A percentile compares a stretch with the other conserved stretches of the same genome.
Conservation (phyloP, 2,329 filamentous ascomycete genomes). For the Xylaria sp. region DNA sequence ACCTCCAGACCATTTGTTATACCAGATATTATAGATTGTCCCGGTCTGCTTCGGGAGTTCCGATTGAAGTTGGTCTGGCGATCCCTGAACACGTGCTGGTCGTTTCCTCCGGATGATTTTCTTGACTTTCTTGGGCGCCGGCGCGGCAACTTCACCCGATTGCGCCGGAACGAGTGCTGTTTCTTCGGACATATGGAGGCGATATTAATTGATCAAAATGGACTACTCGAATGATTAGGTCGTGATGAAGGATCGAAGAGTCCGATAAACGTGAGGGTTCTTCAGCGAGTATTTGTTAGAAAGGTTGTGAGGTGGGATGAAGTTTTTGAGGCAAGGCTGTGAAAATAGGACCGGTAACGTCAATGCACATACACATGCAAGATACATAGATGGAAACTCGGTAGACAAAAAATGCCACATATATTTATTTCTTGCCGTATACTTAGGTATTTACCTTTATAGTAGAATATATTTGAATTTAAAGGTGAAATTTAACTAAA, state of each 20-base stretch:
- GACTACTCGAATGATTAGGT: not conserved
- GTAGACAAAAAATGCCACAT: no score
- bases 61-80: slow-evolving; percentile 80
- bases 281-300: slow-evolving; percentile 7
- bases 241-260: not conserved
- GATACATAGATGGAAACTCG: no score
- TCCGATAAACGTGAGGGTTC: not conserved
- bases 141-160: slow-evolving; percentile 57
- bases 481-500: not conserved
- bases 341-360: slow-evolving; percentile 1
- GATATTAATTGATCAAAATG: slow-evolving; percentile 13
- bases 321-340: slow-evolving; percentile 30
- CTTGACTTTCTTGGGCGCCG: slow-evolving; percentile 75
- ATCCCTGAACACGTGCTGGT: slow-evolving; percentile 86
- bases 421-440: no score
- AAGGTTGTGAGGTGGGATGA: slow-evolving; percentile 4
- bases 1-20: slow-evolving; percentile 97
- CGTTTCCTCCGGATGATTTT: slow-evolving; percentile 90
- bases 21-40: slow-evolving; percentile 96
- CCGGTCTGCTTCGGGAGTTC: slow-evolving; percentile 92
- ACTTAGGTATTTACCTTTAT: not conserved
- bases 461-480: not conserved
- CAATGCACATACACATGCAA: no score
- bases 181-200: slow-evolving; percentile 46
- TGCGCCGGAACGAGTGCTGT: slow-evolving; percentile 44